Base-by-base conservation (phyloP, 345 rosid species). In the Rhizophora mangle region DNA sequence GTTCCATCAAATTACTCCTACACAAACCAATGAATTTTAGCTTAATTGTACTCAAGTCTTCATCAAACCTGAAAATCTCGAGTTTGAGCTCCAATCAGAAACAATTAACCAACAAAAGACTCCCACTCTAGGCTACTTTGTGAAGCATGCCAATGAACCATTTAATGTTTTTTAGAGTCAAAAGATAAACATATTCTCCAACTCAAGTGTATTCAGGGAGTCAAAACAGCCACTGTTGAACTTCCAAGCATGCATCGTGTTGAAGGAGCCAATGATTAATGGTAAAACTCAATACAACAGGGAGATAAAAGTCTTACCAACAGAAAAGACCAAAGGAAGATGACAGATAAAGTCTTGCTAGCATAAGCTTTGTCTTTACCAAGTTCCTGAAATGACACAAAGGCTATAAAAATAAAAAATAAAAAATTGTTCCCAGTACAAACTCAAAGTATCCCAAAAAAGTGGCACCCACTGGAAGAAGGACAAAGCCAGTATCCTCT, bases 301-400 rank as follows among this genome's bases (percentile, higher is more conserved):
- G 11, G 24, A 21, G 58, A 20, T 32, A 2, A 60, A 46, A 47
- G 64, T 19, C 62, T 65, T 66, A 70, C 79, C 79, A 70, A 22
- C 49, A 53, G 71, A 70, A 76, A 76, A 66, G 57, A 70, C 60
- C 54, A n/a, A 70, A 76, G 70, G 37, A 76, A 61, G 67, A 70
- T 70, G 18, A 57, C 11, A 54, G 70, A 76, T 22, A 46, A 60
- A 22, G 74, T 70, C 60, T 76, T 75, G 32, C 79, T 76, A 31
- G 70, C 37, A 46, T 60, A 76, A 53, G 74, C 66, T 51, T 37
- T 76, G 18, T 55, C 71, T 26, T 11, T 68, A 61, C 79, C 79
- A 62, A 76, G 79, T 66, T 70, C 75, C 79, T 76, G 75, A 37
- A 39, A 67, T 30, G 55, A 64, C 24, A 66, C 62, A 39, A 27